A percentile compares a stretch with the other conserved stretches of the same genome.
Evolutionary conservation across 169 alveolate species (phyloP).

Genomic region (Plasmodium falciparum): DNA sequence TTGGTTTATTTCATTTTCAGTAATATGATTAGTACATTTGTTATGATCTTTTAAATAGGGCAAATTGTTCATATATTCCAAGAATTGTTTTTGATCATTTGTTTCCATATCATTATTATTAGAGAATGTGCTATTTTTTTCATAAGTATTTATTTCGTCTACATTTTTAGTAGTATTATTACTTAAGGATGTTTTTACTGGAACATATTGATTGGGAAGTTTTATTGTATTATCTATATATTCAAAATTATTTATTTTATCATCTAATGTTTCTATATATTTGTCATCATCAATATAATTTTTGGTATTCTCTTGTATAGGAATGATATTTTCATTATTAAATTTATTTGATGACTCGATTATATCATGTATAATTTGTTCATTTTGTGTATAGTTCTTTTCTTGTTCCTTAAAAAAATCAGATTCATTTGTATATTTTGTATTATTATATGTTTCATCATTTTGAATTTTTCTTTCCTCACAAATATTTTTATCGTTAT

Average conservation of each 20-base stretch:
- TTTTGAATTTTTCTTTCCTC: constrained; percentile 4
- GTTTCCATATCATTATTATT: constrained; percentile 8
- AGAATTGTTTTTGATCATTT: neutral
- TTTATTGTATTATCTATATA: neutral
- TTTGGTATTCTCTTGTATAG: neutral
- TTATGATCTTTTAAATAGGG: neutral
- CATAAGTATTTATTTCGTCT: neutral
- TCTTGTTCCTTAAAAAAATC: constrained; percentile 13
- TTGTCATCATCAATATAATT: neutral
- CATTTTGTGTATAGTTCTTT: neutral
- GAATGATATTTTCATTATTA: neutral
- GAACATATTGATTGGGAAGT: constrained; percentile 1
- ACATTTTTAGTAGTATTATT: neutral
- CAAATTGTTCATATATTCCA: constrained; percentile 7
- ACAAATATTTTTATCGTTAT: too few relatives aligned
- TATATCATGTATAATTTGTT: too few relatives aligned
- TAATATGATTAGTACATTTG: neutral
- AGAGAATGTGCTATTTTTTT: constrained; percentile 1
- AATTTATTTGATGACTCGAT: constrained; percentile 1
- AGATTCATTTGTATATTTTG: constrained; percentile 9
- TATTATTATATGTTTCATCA: neutral
- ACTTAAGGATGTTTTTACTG: neutral
- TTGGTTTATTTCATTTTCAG: constrained; percentile 17
- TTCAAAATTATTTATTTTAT: neutral
- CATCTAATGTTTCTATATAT: neutral